phyloP scores from a whole-genome alignment of 1,284 basidiomycete genomes.

The Athelia psychrophila region DNA sequence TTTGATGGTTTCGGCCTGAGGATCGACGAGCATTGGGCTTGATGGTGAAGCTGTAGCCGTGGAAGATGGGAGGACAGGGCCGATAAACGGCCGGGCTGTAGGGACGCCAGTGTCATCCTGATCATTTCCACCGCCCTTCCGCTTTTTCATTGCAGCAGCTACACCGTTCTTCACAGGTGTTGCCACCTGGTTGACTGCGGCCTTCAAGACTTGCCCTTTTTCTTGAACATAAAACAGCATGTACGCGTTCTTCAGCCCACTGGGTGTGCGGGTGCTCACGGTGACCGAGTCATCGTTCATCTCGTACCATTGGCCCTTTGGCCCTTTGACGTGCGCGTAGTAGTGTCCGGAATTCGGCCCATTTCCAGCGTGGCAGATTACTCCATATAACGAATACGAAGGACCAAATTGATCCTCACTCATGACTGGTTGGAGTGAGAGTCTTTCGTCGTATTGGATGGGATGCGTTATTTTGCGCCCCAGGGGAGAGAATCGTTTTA shows the following conservation, averaged over 20 bases:
- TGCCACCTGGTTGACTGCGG: slow-evolving; percentile 39
- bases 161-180: slow-evolving; percentile 36
- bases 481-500: slow-evolving; percentile 92
- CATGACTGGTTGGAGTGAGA: slow-evolving; percentile 84
- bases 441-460: slow-evolving; percentile 75
- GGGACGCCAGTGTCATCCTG: slow-evolving; percentile 48
- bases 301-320: slow-evolving; percentile 78
- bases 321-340: slow-evolving; percentile 81
- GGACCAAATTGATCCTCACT: slow-evolving; percentile 76
- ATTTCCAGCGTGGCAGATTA: slow-evolving; percentile 91
- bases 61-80: slow-evolving; percentile 57
- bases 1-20: slow-evolving; percentile 58
- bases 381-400: slow-evolving; percentile 86
- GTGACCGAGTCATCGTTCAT: slow-evolving; percentile 91
- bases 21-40: slow-evolving; percentile 39
- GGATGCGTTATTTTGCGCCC: slow-evolving; percentile 84
- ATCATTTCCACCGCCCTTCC: slow-evolving; percentile 44
- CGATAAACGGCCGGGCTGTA: slow-evolving; percentile 54
- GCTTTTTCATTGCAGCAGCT: slow-evolving; percentile 62
- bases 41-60: slow-evolving; percentile 16
- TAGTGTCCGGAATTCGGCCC: slow-evolving; percentile 98
- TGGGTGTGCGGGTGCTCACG: slow-evolving; percentile 38
- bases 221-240: slow-evolving; percentile 89
- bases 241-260: slow-evolving; percentile 82
- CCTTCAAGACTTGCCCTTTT: slow-evolving; percentile 68